Base-by-base conservation (phyloP, 371 early-diverging fungal genomes). In the Rhizopus sp. region DNA sequence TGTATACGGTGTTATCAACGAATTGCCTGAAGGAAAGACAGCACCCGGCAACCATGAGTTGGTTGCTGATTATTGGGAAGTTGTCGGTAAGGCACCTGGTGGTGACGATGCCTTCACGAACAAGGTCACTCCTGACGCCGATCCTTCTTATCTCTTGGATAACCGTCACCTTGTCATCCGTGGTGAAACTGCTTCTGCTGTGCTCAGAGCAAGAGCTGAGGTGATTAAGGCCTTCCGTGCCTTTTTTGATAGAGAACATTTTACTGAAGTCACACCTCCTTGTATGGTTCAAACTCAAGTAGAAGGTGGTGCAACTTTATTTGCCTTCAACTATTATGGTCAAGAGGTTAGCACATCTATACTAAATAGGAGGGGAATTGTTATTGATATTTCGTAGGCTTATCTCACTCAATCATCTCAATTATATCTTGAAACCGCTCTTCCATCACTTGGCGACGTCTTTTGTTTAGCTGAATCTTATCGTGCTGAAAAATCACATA, bases 221-320 rank as follows among this genome's bases (percentile, higher is more conserved):
- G 84, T 97, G 10, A 79, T 99, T 78, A 88, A 88, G 53, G 89
- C 93, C 7, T 96, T 99, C 89, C 93, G 99, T 72, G 92, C 92
- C 58, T 94, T 93, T 83, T 99, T 96, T 74, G 90, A 93, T 41
- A 63, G 75, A 47, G 83, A 84, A 37, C 86, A 88, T 8, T 93
- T 93, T 69, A 83, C 82, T 54, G 99, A 99, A 80, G 93, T 99
- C 33, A 99, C 95, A 7, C 99, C 99, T 30, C 99, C 99, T 17
- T 91, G 95, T 68, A 92, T 99, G 92, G 99, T 99, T n/a, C 99
- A 99, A 81, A 99, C 99, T 47, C 99, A 99, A 77, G 99, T 99
- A 23, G 99, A 99, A 82, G 99, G 99, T 64, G 99, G 99, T 9
- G 85, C 92, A 42, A 99, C 99, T 4, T 84, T 99, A 52, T 99